phyloP scores from a whole-genome alignment of 2,329 filamentous ascomycete species.

The Xylariales sp. region DNA sequence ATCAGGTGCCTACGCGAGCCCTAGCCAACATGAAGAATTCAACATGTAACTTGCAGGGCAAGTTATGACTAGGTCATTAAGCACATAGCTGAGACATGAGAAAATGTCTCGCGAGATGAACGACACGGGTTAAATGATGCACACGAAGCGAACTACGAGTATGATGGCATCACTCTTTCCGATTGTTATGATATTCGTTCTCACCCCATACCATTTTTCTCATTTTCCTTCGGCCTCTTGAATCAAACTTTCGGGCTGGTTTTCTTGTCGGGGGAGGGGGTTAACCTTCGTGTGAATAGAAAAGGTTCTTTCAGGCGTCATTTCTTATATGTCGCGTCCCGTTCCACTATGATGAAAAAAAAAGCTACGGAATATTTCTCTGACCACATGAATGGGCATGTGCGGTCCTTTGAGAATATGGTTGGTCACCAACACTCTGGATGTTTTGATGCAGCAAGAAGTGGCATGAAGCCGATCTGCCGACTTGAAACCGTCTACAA shows the following conservation, averaged over 20 bases:
- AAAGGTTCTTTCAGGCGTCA: constrained; percentile 21
- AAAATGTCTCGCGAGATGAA: constrained; percentile 16
- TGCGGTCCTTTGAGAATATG: constrained; percentile 33
- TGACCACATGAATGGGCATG: constrained; percentile 30
- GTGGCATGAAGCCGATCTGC: constrained; percentile 22
- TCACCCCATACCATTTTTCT: constrained; percentile 12
- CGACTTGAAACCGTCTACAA: constrained; percentile 32
- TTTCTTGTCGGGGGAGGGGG: constrained; percentile 4
- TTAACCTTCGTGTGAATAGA: constrained; percentile 20
- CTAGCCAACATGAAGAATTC: background rate
- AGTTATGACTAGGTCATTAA: constrained; percentile 8
- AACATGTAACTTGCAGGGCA: constrained; percentile 24
- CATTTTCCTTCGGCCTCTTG: constrained; percentile 31
- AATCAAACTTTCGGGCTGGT: constrained; percentile 28
- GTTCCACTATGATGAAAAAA: constrained; percentile 23
- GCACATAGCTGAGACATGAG: constrained; percentile 12
- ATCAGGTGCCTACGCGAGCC: background rate
- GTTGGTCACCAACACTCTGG: constrained; percentile 35
- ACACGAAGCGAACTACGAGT: constrained; percentile 8
- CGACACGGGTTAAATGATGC: constrained; percentile 21
- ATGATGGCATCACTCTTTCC: constrained; percentile 11
- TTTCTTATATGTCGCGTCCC: constrained; percentile 28
- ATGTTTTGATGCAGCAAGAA: constrained; percentile 34
- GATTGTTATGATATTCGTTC: constrained; percentile 1
- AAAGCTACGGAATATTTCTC: constrained; percentile 24